Evolutionary conservation across 805 yeast species (phyloP), one percentile per base, ranked within the genome.

Genomic region (Ogataea methanolica): DNA sequence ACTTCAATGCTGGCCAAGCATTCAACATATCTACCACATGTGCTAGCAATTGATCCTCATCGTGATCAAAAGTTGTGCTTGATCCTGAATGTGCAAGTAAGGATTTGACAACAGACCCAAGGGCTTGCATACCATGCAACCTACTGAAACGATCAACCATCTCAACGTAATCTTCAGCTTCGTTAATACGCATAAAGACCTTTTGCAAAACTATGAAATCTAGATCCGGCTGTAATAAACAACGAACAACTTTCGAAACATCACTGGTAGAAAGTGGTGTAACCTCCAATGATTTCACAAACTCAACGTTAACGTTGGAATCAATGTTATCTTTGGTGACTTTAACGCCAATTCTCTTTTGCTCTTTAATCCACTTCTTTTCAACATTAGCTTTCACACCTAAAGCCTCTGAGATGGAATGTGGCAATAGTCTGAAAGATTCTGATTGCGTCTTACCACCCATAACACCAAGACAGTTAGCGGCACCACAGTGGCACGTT

Each of bases 361-460:
- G 83, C 55, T 73, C 74, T 62, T 79, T 79, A 50, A 86, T 67
- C 83, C 91, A 85, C 47, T 74, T 80, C 58, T 82, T 84, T 61
- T 88, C 96, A 52, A 80, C 81, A 23, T 75, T 74, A 1, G 78
- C 70, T 14, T 78, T 71, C 9, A 91, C 84, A 17, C 96, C 96
- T 41, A 94, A 73, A 0, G 97, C 97, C 52, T 87, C 95, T 9
- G 94, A 81, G 34, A 86, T 76, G 22, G 82, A 78, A 52, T 88
- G 92, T 2, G 98, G 97, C 43, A 92, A 73, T 48, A 88, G 69
- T 36, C 88, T 75, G 1, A 92, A 92, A 33, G 92, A 87, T 56
- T 90, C 96, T 2, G 98, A 90, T 69, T 94, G 99, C 2, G 96
- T 92, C 66, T 90, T 91, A 42, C 99, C 99, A 54, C 98, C 99